A percentile compares a stretch with the other conserved stretches of the same genome.
These are phyloP conservation scores for Eucalyptus globulus DNA, from an alignment of 345 rosid species.

Conservation along the genomic window DNA sequence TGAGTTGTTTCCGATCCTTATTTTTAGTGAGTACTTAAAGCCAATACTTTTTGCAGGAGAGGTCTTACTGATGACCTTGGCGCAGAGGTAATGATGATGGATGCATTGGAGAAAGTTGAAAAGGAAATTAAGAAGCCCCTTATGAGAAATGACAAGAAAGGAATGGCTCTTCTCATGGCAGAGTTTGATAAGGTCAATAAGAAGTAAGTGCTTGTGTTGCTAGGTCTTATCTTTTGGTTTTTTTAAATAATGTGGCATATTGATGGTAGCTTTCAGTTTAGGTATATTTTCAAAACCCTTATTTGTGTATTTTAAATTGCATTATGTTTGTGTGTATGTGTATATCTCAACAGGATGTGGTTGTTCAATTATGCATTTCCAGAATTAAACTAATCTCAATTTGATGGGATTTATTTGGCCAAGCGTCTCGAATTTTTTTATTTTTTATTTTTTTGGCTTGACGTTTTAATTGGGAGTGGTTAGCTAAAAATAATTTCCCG, in stretches of 20 bases:
- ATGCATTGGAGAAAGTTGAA: conserved; percentile 89
- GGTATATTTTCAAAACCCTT: neutral
- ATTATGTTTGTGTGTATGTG: neutral
- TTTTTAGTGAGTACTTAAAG: neutral
- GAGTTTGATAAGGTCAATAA: conserved; percentile 90
- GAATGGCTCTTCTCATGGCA: conserved; percentile 72
- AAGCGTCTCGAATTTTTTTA: neutral
- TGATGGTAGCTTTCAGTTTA: neutral
- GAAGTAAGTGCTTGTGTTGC: conserved; percentile 34
- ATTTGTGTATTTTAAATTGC: neutral
- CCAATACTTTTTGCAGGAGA: conserved; percentile 40
- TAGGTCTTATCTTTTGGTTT: neutral
- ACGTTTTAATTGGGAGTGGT: neutral
- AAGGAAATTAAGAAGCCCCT: conserved; percentile 90
- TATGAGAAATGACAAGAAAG: conserved; percentile 84
- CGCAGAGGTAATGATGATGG: conserved; percentile 93
- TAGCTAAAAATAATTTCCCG: neutral
- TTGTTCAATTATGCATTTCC: neutral
- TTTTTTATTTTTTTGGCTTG: neutral
- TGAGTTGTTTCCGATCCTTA: neutral
- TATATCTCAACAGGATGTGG: neutral
- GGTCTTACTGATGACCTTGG: conserved; percentile 80
- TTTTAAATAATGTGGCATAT: neutral
- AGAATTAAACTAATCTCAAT: neutral
- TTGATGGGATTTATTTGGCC: neutral